These are phyloP conservation scores for Plectranthus barbatus DNA, from an alignment of 257 asterid genomes.

Conservation along the genomic window DNA sequence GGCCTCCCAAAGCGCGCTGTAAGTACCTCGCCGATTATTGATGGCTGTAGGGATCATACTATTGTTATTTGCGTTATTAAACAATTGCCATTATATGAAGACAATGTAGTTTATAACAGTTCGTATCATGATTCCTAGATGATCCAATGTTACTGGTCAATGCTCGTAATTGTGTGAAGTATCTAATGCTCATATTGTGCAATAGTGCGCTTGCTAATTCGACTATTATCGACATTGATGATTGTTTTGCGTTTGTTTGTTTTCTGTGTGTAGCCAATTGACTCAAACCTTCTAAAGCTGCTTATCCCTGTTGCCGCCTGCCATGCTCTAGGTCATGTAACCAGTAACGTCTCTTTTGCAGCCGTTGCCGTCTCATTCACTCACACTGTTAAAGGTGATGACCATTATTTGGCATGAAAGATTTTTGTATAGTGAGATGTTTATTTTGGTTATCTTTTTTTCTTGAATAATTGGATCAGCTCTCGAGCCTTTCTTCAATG, in stretches of 20 bases:
- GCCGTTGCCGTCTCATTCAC: constrained; percentile 92
- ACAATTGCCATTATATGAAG: not conserved
- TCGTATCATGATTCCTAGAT: not conserved
- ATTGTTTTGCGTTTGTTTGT: constrained; percentile 3
- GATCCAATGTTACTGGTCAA: not conserved
- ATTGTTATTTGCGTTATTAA: not conserved
- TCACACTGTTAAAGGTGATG: constrained; percentile 81
- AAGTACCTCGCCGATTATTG: constrained; percentile 26
- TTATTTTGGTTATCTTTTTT: not conserved
- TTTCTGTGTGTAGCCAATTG: constrained; percentile 52
- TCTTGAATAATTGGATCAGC: constrained; percentile 42
- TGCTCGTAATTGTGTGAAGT: not conserved
- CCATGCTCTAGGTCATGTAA: constrained; percentile 72
- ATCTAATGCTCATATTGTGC: not conserved
- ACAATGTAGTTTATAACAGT: not conserved
- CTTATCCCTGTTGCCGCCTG: constrained; percentile 80
- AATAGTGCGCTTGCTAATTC: not conserved
- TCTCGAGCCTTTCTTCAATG: constrained; percentile 98
- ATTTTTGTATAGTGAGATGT: not conserved
- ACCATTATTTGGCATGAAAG: no score
- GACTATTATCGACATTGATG: not conserved
- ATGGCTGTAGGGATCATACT: not conserved
- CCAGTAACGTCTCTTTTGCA: constrained; percentile 80
- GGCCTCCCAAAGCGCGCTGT: constrained; percentile 99
- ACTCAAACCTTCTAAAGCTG: constrained; percentile 61